phyloP scores from a whole-genome alignment of 805 yeast species.

The Cyberlindnera samutprakarnensis region DNA sequence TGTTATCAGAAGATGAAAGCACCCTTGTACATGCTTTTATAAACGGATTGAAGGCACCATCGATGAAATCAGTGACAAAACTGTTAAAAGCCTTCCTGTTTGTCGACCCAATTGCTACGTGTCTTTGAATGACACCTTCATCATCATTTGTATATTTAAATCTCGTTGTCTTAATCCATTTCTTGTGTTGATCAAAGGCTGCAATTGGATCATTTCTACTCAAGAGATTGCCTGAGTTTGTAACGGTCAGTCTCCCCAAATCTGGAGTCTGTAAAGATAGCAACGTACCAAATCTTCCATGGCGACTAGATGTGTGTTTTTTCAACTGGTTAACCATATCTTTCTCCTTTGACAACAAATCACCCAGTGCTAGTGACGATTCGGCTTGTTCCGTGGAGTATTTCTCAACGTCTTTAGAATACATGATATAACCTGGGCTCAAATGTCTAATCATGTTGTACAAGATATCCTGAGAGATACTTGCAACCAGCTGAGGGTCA shows the following conservation, averaged over 20 bases:
- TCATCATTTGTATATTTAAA: constrained; percentile 22
- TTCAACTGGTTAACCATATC: constrained; percentile 40
- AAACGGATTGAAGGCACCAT: constrained; percentile 68
- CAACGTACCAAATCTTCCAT: constrained; percentile 86
- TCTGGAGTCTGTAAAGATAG: constrained; percentile 62
- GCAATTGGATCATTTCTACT: constrained; percentile 47
- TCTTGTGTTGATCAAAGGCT: constrained; percentile 59
- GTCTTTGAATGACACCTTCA: constrained; percentile 24
- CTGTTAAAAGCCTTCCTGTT: constrained; percentile 8
- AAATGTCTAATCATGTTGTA: constrained; percentile 56
- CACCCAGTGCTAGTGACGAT: constrained; percentile 16
- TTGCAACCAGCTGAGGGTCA: constrained; percentile 51
- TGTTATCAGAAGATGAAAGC: constrained; percentile 21
- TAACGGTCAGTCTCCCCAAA: constrained; percentile 50
- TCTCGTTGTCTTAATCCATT: constrained; percentile 43
- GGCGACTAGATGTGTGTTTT: constrained; percentile 59
- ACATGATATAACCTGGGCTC: constrained; percentile 23
- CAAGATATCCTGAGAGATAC: constrained; percentile 61
- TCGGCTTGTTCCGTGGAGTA: constrained; percentile 3
- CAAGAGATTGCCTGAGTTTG: constrained; percentile 63
- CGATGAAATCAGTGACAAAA: constrained; percentile 55
- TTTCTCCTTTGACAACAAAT: constrained; percentile 54
- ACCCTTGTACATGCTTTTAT: constrained; percentile 43
- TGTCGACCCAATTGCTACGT: constrained; percentile 13
- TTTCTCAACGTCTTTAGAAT: background rate